Conservation (phyloP, 106 monocot species). For the Acorus calamus region DNA sequence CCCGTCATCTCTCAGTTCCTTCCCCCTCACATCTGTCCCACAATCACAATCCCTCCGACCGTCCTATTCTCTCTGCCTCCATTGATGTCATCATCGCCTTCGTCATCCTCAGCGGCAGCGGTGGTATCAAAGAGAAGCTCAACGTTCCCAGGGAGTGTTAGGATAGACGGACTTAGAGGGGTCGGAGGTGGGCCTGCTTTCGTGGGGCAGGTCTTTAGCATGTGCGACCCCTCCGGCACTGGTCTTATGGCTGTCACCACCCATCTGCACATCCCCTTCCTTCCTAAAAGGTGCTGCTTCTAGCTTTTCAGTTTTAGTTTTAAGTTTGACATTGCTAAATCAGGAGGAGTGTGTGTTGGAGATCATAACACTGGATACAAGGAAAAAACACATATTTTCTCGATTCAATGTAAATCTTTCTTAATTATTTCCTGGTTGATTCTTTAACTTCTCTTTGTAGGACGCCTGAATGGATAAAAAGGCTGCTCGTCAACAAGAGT, state of each 20-base stretch:
- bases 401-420: too few species aligned
- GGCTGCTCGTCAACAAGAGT: slow-evolving; percentile 42
- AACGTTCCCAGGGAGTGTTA: slow-evolving; percentile 13
- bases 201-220: slow-evolving; percentile 94
- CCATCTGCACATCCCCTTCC: slow-evolving; percentile 46
- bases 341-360: too few species aligned
- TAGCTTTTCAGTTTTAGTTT: neutral
- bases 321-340: neutral
- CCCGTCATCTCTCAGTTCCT: too few species aligned
- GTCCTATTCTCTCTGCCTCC: too few species aligned
- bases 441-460: slow-evolving; percentile 26
- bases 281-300: slow-evolving; percentile 1
- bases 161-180: slow-evolving; percentile 38
- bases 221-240: slow-evolving; percentile 88
- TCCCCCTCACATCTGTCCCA: too few species aligned
- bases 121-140: too few species aligned
- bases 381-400: too few species aligned
- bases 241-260: slow-evolving; percentile 90
- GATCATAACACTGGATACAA: too few species aligned
- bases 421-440: neutral
- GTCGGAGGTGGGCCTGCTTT: slow-evolving; percentile 58
- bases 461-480: slow-evolving; percentile 72
- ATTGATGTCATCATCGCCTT: too few species aligned
- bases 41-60: too few species aligned
- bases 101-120: too few species aligned